Percentiles rank a stretch among this genome's conserved stretches.
Conservation (phyloP, 2,329 filamentous ascomycete genomes). For the Stachybotrys echinatus region DNA sequence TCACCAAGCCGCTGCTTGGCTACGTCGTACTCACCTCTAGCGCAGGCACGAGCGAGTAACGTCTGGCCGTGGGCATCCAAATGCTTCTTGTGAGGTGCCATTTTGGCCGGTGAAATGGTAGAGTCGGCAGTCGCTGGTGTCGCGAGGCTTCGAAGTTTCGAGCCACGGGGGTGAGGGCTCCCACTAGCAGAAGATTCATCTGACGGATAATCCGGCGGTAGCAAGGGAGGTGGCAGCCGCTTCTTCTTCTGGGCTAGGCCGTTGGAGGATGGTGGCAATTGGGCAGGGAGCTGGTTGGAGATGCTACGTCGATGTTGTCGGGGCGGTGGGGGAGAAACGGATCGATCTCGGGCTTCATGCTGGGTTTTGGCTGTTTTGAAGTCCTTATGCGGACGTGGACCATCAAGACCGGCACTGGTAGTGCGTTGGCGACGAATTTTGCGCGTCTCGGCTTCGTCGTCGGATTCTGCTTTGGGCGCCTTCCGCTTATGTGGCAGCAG, state of each 20-base stretch:
- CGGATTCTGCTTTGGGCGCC: slow-evolving; percentile 47
- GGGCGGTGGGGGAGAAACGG: slow-evolving; percentile 56
- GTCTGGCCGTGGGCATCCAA: slow-evolving; percentile 92
- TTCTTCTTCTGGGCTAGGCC: slow-evolving; percentile 56
- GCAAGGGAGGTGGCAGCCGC: slow-evolving; percentile 54
- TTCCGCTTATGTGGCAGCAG: slow-evolving; percentile 48
- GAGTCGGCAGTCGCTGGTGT: slow-evolving; percentile 53
- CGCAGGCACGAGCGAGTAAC: slow-evolving; percentile 81
- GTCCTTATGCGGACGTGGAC: slow-evolving; percentile 23
- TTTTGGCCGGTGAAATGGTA: slow-evolving; percentile 61
- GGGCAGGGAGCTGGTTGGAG: slow-evolving; percentile 56
- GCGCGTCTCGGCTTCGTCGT: slow-evolving; percentile 50
- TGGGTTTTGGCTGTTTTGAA: slow-evolving; percentile 25
- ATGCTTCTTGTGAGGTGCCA: slow-evolving; percentile 74
- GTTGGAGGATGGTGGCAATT: slow-evolving; percentile 35
- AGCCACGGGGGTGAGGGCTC: slow-evolving; percentile 53
- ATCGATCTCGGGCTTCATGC: slow-evolving; percentile 33
- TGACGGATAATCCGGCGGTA: slow-evolving; percentile 60
- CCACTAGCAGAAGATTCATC: slow-evolving; percentile 60
- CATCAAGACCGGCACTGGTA: slow-evolving; percentile 36
- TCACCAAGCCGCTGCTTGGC: slow-evolving; percentile 72
- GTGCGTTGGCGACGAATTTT: slow-evolving; percentile 50
- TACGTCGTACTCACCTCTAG: slow-evolving; percentile 73
- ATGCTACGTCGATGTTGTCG: slow-evolving; percentile 57
- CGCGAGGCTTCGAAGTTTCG: slow-evolving; percentile 50